Conservation (phyloP, 129 eudicot genomes). For the Helianthus tuberosus region DNA sequence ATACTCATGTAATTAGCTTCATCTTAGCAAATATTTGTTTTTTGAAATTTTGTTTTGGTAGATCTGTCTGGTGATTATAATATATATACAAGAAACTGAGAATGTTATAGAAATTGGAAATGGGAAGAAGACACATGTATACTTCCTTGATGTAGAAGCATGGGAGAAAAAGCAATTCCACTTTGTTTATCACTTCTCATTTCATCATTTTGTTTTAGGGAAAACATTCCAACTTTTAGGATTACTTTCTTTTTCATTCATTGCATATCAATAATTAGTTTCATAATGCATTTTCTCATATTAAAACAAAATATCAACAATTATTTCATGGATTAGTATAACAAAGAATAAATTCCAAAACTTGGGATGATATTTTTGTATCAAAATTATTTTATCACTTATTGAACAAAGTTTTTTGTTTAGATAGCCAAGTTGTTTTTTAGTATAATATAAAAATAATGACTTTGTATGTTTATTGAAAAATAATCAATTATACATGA, state of each 20-base stretch:
- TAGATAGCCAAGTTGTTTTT: background rate
- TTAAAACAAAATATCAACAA: slow-evolving; percentile 3
- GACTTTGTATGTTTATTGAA: no score
- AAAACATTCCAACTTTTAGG: slow-evolving; percentile 29
- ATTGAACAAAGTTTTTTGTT: background rate
- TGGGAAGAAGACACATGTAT: slow-evolving; percentile 10
- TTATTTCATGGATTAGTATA: background rate
- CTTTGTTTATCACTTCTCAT: slow-evolving; percentile 18
- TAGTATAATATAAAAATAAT: no score
- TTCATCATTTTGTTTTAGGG: slow-evolving; percentile 37
- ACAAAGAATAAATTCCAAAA: background rate
- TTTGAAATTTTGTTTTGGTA: background rate
- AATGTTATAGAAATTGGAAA: no score
- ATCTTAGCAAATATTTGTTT: background rate
- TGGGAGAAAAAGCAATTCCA: slow-evolving; percentile 27
- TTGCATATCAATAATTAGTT: slow-evolving; percentile 20
- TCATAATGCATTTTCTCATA: background rate
- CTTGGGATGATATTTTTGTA: background rate
- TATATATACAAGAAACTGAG: background rate
- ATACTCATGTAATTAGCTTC: background rate
- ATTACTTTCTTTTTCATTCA: slow-evolving; percentile 30
- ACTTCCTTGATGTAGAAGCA: slow-evolving; percentile 34
- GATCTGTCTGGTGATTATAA: background rate
- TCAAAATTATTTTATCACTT: background rate
- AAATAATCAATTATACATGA: no score